phyloP scores from a whole-genome alignment of 768 basidiomycete species.

The Kwoniella heveanensis region DNA sequence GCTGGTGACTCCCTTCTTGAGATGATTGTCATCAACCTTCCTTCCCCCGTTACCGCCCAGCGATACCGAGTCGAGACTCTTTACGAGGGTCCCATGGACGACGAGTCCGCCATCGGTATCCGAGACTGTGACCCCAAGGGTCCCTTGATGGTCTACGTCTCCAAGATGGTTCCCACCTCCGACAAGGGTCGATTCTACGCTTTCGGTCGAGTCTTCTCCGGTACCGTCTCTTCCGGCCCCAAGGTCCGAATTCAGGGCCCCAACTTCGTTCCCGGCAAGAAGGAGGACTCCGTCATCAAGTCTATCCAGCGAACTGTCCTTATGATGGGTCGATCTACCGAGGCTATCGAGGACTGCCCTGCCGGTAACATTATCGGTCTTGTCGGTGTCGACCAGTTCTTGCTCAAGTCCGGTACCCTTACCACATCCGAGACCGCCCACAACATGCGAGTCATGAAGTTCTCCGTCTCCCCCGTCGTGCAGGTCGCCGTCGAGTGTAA shows the following conservation, averaged over 20 bases:
- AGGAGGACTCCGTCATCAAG: slow-evolving; percentile 97
- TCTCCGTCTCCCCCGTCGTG: slow-evolving; percentile 99
- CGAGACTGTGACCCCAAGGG: slow-evolving; percentile 96
- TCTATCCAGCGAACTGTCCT: slow-evolving; percentile 97
- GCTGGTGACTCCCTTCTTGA: slow-evolving; percentile 97
- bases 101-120: slow-evolving; percentile 97
- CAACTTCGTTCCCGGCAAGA: slow-evolving; percentile 98
- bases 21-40: slow-evolving; percentile 99
- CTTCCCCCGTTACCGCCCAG: slow-evolving; percentile 95
- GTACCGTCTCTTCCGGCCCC: slow-evolving; percentile 93
- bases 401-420: slow-evolving; percentile 98
- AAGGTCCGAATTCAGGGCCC: slow-evolving; percentile 99
- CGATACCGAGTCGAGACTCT: slow-evolving; percentile 98
- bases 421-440: slow-evolving; percentile 98
- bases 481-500: slow-evolving; percentile 99
- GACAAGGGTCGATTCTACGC: slow-evolving; percentile 99
- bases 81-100: slow-evolving; percentile 99
- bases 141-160: slow-evolving; percentile 96
- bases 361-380: slow-evolving; percentile 98
- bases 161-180: slow-evolving; percentile 99
- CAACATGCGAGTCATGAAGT: slow-evolving; percentile 99
- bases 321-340: slow-evolving; percentile 99
- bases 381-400: slow-evolving; percentile 99
- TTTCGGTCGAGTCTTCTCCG: slow-evolving; percentile 99
- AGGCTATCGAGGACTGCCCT: slow-evolving; percentile 98